A percentile compares a stretch with the other conserved stretches of the same genome.
phyloP scores from a whole-genome alignment of 306 rosid species.

The Biancaea sappan region DNA sequence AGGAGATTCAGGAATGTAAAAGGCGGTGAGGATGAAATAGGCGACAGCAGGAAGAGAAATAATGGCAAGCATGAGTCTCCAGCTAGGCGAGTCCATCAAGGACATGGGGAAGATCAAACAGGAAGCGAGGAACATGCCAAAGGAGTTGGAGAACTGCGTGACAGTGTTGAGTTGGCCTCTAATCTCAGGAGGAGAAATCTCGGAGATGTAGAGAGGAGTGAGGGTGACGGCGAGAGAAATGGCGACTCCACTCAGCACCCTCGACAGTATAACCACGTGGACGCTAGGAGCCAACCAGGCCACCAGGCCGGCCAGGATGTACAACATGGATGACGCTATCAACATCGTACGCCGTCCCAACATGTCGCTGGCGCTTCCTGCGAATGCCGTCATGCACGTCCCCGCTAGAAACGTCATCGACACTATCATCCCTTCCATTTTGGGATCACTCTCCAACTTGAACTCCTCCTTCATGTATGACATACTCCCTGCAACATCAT shows the following conservation, averaged over 20 bases:
- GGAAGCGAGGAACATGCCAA: slow-evolving; percentile 87
- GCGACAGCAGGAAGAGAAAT: slow-evolving; percentile 68
- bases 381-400: slow-evolving; percentile 66
- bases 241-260: slow-evolving; percentile 74
- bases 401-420: slow-evolving; percentile 86
- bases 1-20: slow-evolving; percentile 91
- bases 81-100: slow-evolving; percentile 54
- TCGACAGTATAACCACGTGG: slow-evolving; percentile 53
- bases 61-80: slow-evolving; percentile 90
- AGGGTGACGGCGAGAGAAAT: slow-evolving; percentile 64
- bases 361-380: slow-evolving; percentile 71
- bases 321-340: slow-evolving; percentile 67
- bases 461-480: slow-evolving; percentile 79
- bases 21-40: slow-evolving; percentile 55
- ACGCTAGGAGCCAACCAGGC: slow-evolving; percentile 84
- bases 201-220: slow-evolving; percentile 88
- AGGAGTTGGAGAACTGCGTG: slow-evolving; percentile 73
- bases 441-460: slow-evolving; percentile 61
- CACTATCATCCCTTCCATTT: slow-evolving; percentile 82
- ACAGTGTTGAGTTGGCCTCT: slow-evolving; percentile 80
- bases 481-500: slow-evolving; percentile 64
- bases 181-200: slow-evolving; percentile 94
- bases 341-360: slow-evolving; percentile 82
- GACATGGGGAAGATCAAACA: slow-evolving; percentile 83
- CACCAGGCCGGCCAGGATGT: slow-evolving; percentile 61